These are phyloP conservation scores for Hysterium pulicare DNA, from an alignment of 2,329 filamentous ascomycete species.

Conservation along the genomic window DNA sequence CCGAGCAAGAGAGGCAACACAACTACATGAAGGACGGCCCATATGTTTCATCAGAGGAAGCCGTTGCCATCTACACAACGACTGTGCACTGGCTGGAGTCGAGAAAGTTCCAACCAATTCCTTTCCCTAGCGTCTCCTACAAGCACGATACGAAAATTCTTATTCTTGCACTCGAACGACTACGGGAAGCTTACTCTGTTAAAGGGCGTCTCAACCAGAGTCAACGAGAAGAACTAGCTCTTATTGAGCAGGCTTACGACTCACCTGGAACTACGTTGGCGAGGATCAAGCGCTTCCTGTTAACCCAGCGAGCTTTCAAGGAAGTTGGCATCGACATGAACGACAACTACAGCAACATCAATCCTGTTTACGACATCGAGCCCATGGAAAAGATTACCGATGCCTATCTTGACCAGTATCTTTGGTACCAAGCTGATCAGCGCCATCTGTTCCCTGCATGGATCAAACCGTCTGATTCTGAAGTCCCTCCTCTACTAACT, in stretches of 20 bases:
- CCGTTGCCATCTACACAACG: slow-evolving; percentile 97
- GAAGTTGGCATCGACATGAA: slow-evolving; percentile 99
- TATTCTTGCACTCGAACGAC: slow-evolving; percentile 86
- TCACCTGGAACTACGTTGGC: slow-evolving; percentile 94
- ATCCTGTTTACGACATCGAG: slow-evolving; percentile 97
- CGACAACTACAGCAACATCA: slow-evolving; percentile 98
- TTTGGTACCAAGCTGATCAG: slow-evolving; percentile 99
- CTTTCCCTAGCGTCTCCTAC: slow-evolving; percentile 97
- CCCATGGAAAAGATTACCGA: slow-evolving; percentile 99
- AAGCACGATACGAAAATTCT: slow-evolving; percentile 99
- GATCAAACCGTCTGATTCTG: slow-evolving; percentile 98
- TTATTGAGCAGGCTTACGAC: slow-evolving; percentile 98
- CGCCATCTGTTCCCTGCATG: slow-evolving; percentile 94
- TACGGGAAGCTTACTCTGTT: slow-evolving; percentile 94
- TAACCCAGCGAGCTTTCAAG: slow-evolving; percentile 97
- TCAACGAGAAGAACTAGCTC: slow-evolving; percentile 90
- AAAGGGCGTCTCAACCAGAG: slow-evolving; percentile 96
- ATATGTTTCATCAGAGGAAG: slow-evolving; percentile 97
- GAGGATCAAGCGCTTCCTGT: slow-evolving; percentile 92
- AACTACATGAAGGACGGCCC: slow-evolving; percentile 99
- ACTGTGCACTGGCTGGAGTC: slow-evolving; percentile 99
- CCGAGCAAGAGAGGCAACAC: slow-evolving; percentile 96
- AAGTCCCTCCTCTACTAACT: slow-evolving; percentile 87
- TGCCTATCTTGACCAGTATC: slow-evolving; percentile 95
- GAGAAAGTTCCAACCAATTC: slow-evolving; percentile 96